Evolutionary conservation across 2,329 filamentous ascomycete genomes (phyloP).

Genomic region (Pseudogymnoascus sp.): DNA sequence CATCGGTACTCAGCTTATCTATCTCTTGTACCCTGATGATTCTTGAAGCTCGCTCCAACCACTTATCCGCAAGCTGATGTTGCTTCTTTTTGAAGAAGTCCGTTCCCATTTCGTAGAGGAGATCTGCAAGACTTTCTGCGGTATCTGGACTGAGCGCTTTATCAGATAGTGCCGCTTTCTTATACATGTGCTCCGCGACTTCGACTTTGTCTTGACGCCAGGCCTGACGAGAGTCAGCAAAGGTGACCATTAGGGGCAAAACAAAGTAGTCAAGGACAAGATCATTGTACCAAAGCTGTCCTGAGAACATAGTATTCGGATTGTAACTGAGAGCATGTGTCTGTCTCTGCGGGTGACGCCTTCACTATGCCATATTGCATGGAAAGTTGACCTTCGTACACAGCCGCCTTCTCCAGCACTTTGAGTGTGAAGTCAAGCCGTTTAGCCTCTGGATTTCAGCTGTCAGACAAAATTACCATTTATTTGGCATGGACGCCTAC

Average conservation of each 20-base stretch:
- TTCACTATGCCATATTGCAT: slow-evolving; percentile 26
- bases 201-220: slow-evolving; percentile 68
- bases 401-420: slow-evolving; percentile 55
- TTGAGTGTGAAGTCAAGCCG: slow-evolving; percentile 51
- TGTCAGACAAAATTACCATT: background rate
- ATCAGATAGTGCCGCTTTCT: slow-evolving; percentile 42
- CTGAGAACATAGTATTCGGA: slow-evolving; percentile 28
- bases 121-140: slow-evolving; percentile 55
- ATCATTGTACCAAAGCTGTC: slow-evolving; percentile 45
- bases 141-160: slow-evolving; percentile 38
- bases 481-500: slow-evolving; percentile 30
- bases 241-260: slow-evolving; percentile 7
- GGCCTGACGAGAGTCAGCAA: slow-evolving; percentile 40
- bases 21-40: slow-evolving; percentile 47
- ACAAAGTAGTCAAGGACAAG: background rate
- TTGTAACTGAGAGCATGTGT: slow-evolving; percentile 24
- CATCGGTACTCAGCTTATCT: slow-evolving; percentile 48
- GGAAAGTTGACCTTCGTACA: slow-evolving; percentile 33
- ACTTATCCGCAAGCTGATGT: slow-evolving; percentile 51
- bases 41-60: slow-evolving; percentile 63
- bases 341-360: slow-evolving; percentile 17
- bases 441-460: slow-evolving; percentile 19
- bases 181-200: slow-evolving; percentile 70
- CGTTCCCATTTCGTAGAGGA: slow-evolving; percentile 65
- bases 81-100: slow-evolving; percentile 45